These are phyloP conservation scores for Eucalyptus pauciflora DNA, from an alignment of 345 rosid species.

Conservation along the genomic window DNA sequence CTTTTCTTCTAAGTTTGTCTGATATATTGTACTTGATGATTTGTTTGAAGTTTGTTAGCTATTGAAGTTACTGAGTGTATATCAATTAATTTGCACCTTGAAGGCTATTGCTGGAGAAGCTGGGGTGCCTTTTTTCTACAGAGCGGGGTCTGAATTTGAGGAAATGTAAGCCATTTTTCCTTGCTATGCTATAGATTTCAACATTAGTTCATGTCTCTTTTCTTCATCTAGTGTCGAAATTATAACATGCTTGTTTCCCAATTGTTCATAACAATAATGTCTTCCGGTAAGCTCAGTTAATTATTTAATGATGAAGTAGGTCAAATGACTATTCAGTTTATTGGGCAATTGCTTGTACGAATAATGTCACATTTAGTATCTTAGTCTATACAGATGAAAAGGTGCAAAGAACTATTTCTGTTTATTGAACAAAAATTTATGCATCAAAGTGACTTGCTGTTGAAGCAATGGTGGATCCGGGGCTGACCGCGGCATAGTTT, in stretches of 20 bases:
- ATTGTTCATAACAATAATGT: not conserved
- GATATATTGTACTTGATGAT: not conserved
- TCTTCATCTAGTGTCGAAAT: not conserved
- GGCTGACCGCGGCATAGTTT: not conserved
- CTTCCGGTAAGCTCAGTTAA: not conserved
- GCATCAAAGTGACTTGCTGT: not conserved
- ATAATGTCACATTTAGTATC: not conserved
- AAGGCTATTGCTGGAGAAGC: slow-evolving; percentile 99
- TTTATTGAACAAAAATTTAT: not conserved
- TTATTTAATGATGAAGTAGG: not conserved
- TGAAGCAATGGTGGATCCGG: not conserved
- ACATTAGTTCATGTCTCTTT: not conserved
- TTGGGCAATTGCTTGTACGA: not conserved
- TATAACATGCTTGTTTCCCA: not conserved
- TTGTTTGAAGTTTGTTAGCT: not conserved
- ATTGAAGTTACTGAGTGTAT: not conserved
- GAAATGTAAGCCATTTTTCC: slow-evolving; percentile 64
- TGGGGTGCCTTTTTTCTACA: slow-evolving; percentile 95
- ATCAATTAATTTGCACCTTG: not conserved
- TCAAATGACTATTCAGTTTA: not conserved
- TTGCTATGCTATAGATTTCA: not conserved
- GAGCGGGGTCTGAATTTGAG: slow-evolving; percentile 99
- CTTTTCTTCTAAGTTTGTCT: not conserved
- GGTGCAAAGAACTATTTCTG: not conserved
- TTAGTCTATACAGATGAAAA: not conserved